These are phyloP conservation scores for Sugiyamaella smithiae DNA, from an alignment of 805 yeast genomes.

Conservation along the genomic window DNA sequence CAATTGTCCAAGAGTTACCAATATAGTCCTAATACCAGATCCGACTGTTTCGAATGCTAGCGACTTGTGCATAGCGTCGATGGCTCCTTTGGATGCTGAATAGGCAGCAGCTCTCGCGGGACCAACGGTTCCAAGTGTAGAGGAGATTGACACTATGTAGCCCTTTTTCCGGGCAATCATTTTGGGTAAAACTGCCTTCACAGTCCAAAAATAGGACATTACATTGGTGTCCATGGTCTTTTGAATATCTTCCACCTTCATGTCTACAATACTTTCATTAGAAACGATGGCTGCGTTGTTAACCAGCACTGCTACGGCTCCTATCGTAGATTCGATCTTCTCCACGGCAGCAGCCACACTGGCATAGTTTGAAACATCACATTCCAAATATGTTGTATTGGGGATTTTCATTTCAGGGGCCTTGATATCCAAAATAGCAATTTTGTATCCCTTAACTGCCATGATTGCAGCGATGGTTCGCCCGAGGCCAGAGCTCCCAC, in stretches of 20 bases:
- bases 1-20: slow-evolving; percentile 87
- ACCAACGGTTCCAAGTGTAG: slow-evolving; percentile 79
- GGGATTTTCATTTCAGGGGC: slow-evolving; percentile 39
- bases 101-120: slow-evolving; percentile 72
- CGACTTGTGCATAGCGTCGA: slow-evolving; percentile 79
- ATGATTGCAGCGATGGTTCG: slow-evolving; percentile 54
- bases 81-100: slow-evolving; percentile 87
- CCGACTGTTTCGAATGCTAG: slow-evolving; percentile 56
- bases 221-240: slow-evolving; percentile 62
- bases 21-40: slow-evolving; percentile 58
- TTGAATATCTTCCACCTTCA: slow-evolving; percentile 57
- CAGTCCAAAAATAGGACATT: slow-evolving; percentile 66
- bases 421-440: slow-evolving; percentile 64
- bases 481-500: slow-evolving; percentile 83
- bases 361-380: slow-evolving; percentile 63
- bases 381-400: slow-evolving; percentile 52
- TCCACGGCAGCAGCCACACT: slow-evolving; percentile 44
- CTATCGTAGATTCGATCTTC: slow-evolving; percentile 46
- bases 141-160: slow-evolving; percentile 74
- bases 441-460: slow-evolving; percentile 43
- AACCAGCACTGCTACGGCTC: slow-evolving; percentile 63
- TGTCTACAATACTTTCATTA: slow-evolving; percentile 56
- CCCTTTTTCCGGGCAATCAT: slow-evolving; percentile 66
- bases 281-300: slow-evolving; percentile 81
- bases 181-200: slow-evolving; percentile 66